Percentiles rank a stretch among this genome's conserved stretches.
Conservation (phyloP, 139 green algal genomes). For the Chlamydomonas sp. region DNA sequence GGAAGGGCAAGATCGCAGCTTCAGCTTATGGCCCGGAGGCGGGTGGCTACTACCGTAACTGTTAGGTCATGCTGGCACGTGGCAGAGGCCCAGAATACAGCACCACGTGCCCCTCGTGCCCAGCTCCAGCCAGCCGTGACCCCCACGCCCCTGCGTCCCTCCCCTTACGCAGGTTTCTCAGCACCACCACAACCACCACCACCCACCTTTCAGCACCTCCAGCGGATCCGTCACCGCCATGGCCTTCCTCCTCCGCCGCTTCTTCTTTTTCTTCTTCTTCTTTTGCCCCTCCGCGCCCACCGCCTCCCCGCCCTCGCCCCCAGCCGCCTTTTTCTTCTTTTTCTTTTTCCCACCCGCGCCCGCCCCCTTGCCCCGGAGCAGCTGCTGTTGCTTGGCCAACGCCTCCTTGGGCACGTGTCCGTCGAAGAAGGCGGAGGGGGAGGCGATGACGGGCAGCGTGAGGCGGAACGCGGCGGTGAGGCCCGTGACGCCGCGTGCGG, state of each 20-base stretch:
- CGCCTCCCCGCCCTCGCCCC: background rate
- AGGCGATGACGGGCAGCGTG: slow-evolving; percentile 35
- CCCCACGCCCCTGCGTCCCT: background rate
- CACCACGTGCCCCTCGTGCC: background rate
- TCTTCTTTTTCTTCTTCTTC: slow-evolving; percentile 22
- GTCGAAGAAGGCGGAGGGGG: slow-evolving; percentile 36
- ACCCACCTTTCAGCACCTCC: slow-evolving; percentile 12
- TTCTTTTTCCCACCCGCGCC: background rate
- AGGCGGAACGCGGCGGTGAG: slow-evolving; percentile 28
- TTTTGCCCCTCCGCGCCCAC: background rate
- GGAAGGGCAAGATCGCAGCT: background rate
- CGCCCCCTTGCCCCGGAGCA: background rate
- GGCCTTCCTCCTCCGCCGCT: background rate
- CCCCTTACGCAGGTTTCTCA: background rate
- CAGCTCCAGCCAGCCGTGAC: background rate
- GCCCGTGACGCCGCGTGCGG: background rate
- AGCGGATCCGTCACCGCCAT: background rate
- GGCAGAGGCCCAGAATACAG: background rate
- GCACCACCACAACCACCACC: background rate
- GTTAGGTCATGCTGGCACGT: background rate
- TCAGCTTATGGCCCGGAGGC: background rate
- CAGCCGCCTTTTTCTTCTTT: background rate
- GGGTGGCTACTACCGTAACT: background rate
- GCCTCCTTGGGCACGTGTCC: slow-evolving; percentile 14
- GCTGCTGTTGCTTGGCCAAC: background rate